Base-by-base conservation (phyloP, 1,139 yeast genomes). In the Pichia sp. region DNA sequence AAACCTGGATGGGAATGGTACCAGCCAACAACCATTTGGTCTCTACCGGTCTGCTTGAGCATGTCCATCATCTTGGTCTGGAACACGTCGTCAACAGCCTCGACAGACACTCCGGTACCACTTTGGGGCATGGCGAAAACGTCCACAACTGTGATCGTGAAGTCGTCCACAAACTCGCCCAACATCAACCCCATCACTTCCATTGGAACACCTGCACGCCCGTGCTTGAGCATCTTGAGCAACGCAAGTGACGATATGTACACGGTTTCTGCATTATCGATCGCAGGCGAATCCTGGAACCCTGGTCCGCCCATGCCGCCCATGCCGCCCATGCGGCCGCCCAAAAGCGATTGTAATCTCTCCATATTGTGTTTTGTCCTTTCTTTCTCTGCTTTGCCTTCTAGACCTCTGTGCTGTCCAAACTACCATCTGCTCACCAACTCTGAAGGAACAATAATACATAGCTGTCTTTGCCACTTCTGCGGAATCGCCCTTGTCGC, bases 51-150 rank as follows among this genome's bases (percentile, higher is more conserved):
- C 71, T 95, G 99, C 72, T 90, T 85, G 67, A 95, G 81, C 99
- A 95, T 93, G 68, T 95, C 99, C 99, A 95, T 95, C 99, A 95
- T 95, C 69, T 87, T 87, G 11, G 99, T 92, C 71, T 95, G 99
- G 75, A 95, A 95, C 51, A 95, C 98, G 71, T 95, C 98, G 71
- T 95, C 99, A 38, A 95, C 99, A 0, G 99, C 99, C 71, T 95
- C 99, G 54, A 95, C 99, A 55, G 96, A 88, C 26, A 95, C 99
- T 56, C 99, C 99, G 8, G 99, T 95, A 70, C 99, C 96, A 31
- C 90, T 84, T 74, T 93, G 99, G 19, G 99, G 99, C 99, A 93
- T 93, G 57, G 99, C 99, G 78, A 93, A 93, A 53, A 93, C 99
- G 69, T 93, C 99, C 59, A 90, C 90, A 43, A 93, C 99, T 65